phyloP scores from a whole-genome alignment of 148 eudicot species.

The Silene uniflora region DNA sequence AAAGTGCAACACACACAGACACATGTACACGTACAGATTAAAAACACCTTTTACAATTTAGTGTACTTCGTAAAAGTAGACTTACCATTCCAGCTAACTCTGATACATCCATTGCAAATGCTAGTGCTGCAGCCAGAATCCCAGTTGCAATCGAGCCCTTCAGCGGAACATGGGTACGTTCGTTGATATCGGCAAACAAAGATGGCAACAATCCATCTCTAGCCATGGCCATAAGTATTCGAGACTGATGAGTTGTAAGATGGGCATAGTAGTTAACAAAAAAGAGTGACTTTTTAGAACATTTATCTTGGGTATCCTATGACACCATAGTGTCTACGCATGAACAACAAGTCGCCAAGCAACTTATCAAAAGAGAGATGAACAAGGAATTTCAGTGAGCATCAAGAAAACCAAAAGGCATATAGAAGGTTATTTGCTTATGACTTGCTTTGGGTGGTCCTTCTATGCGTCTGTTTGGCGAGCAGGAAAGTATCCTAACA shows the following conservation, averaged over 20 bases:
- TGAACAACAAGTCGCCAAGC: not conserved
- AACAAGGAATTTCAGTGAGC: not conserved
- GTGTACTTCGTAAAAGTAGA: not conserved
- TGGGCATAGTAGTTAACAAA: conserved; percentile 13
- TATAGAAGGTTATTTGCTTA: not conserved
- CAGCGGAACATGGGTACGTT: too few species aligned
- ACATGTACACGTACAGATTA: not conserved
- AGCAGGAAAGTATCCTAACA: not conserved
- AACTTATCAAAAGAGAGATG: not conserved
- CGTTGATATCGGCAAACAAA: conserved; percentile 72
- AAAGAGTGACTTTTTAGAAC: not conserved
- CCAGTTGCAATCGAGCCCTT: too few species aligned
- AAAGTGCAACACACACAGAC: not conserved
- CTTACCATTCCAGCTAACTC: conserved; percentile 93
- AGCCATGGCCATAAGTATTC: conserved; percentile 96
- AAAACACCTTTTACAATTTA: not conserved
- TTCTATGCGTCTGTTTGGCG: not conserved
- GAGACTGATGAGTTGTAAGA: conserved; percentile 55
- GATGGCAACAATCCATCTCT: conserved; percentile 91
- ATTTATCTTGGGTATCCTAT: not conserved
- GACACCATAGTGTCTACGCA: not conserved
- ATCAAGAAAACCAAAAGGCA: not conserved
- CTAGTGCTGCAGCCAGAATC: too few species aligned
- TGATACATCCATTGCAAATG: conserved; percentile 81
- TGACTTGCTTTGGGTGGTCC: not conserved